Evolutionary conservation across 306 rosid genomes (phyloP).

Genomic region (Cicer yamashitae): DNA sequence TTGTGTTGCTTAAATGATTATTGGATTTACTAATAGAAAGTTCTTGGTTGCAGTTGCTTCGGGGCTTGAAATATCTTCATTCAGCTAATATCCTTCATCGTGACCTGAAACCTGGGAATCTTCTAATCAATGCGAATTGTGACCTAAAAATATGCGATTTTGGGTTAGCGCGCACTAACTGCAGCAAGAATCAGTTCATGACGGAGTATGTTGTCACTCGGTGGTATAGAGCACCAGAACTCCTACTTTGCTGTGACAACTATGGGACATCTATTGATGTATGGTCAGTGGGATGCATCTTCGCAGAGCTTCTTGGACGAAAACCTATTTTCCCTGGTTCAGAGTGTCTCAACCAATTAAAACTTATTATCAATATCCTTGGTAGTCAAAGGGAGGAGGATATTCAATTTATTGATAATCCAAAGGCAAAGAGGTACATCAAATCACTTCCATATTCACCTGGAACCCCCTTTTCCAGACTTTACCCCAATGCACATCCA

Average conservation of each 20-base stretch:
- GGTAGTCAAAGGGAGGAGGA: conserved; percentile 97
- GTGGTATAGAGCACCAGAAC: conserved; percentile 97
- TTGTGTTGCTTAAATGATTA: conserved; percentile 33
- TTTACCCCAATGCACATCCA: conserved; percentile 83
- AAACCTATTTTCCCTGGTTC: conserved; percentile 92
- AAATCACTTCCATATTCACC: conserved; percentile 68
- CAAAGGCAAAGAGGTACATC: conserved; percentile 78
- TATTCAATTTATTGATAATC: conserved; percentile 83
- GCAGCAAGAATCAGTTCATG: conserved; percentile 87
- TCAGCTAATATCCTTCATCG: conserved; percentile 97
- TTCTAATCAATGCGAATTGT: conserved; percentile 89
- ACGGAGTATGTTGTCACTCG: conserved; percentile 97
- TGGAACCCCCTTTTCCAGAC: conserved; percentile 63
- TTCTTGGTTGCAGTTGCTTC: conserved; percentile 72
- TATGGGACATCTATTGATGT: conserved; percentile 90
- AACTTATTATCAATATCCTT: conserved; percentile 77
- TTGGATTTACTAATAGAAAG: conserved; percentile 45
- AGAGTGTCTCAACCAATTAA: conserved; percentile 90
- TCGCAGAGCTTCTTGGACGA: conserved; percentile 92
- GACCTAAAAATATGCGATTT: conserved; percentile 96
- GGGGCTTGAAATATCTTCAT: conserved; percentile 91
- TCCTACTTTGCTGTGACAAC: conserved; percentile 92
- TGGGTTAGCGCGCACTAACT: conserved; percentile 86
- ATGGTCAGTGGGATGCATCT: conserved; percentile 99
- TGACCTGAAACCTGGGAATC: conserved; percentile 96